Evolutionary conservation across 1,284 basidiomycete genomes (phyloP).

Genomic region (Fomitopsis betulina): DNA sequence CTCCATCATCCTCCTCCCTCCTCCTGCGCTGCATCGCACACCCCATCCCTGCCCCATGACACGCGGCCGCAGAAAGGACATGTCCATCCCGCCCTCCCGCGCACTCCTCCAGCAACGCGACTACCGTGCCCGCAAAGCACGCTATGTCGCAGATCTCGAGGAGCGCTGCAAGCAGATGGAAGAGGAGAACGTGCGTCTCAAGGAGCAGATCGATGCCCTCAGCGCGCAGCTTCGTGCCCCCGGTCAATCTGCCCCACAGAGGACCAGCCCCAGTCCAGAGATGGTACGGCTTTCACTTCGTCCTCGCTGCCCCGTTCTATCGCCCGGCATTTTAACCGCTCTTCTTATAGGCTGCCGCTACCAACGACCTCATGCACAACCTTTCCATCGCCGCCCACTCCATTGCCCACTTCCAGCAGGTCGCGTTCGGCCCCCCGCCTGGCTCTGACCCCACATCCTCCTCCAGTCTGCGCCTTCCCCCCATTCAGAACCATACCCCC

Average conservation of each 20-base stretch:
- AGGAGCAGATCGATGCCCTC: conserved; percentile 39
- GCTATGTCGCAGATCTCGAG: conserved; percentile 53
- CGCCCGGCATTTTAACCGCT: background rate
- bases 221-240: conserved; percentile 15
- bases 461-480: conserved; percentile 11
- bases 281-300: conserved; percentile 32
- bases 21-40: background rate
- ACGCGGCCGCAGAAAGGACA: conserved; percentile 60
- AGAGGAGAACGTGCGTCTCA: conserved; percentile 47
- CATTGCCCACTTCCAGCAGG: conserved; percentile 35
- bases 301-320: background rate
- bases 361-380: conserved; percentile 46
- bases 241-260: conserved; percentile 9
- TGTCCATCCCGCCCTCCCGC: conserved; percentile 41
- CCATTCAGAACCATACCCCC: conserved; percentile 33
- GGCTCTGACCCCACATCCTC: conserved; percentile 13
- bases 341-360: conserved; percentile 38
- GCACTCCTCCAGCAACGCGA: conserved; percentile 52
- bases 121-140: conserved; percentile 57
- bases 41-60: conserved; percentile 38
- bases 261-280: conserved; percentile 31
- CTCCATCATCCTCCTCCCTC: background rate
- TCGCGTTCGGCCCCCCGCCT: conserved; percentile 19
- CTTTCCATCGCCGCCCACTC: conserved; percentile 42
- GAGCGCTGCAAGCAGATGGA: conserved; percentile 46